These are phyloP conservation scores for Zasmidium cellare DNA, from an alignment of 2,329 filamentous ascomycete genomes.

Conservation along the genomic window DNA sequence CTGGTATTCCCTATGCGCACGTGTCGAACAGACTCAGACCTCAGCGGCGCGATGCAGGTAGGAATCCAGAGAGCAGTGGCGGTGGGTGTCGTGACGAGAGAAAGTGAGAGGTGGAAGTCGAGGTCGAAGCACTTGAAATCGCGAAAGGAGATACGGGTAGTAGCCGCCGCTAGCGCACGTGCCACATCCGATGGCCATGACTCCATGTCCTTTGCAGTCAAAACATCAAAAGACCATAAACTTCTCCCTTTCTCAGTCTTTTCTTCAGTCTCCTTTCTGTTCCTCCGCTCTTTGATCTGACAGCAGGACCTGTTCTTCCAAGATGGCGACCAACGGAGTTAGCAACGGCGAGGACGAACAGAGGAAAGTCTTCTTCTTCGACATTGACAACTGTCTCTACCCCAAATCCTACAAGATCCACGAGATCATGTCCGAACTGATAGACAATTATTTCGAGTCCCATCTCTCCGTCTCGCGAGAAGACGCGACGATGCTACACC, in stretches of 20 bases:
- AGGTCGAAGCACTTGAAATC: neutral
- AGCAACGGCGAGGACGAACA: neutral
- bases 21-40: neutral
- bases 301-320: neutral
- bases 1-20: neutral
- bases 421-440: conserved; percentile 83
- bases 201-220: no score
- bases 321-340: neutral
- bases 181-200: no score
- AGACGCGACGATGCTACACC: conserved; percentile 83
- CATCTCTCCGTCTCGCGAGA: conserved; percentile 73
- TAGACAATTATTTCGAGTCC: conserved; percentile 63
- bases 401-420: conserved; percentile 76
- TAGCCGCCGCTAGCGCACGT: no score
- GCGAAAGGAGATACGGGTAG: neutral
- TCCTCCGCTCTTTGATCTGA: neutral
- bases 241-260: neutral
- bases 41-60: neutral
- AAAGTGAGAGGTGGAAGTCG: neutral
- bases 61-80: neutral
- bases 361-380: conserved; percentile 69
- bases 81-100: neutral
- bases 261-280: neutral
- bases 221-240: neutral
- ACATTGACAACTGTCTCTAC: conserved; percentile 98